Conservation (phyloP, 140 eudicot species). For the Erigeron philadelphicus region DNA sequence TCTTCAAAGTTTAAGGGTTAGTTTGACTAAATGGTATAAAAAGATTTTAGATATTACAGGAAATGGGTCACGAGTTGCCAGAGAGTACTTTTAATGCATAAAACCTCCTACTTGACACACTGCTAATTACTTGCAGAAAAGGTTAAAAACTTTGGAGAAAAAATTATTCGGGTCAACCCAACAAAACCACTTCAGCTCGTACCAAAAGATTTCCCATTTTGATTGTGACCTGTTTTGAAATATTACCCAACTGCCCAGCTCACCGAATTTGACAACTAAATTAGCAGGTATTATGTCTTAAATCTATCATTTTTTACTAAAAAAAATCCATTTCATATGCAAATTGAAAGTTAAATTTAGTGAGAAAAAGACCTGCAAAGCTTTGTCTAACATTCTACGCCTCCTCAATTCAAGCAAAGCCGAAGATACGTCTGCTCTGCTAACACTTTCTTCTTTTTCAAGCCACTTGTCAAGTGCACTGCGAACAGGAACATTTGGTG, state of each 20-base stretch:
- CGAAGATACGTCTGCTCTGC: constrained; percentile 26
- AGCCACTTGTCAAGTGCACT: constrained; percentile 51
- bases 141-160: not conserved
- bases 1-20: too few species aligned
- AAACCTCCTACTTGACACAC: not conserved
- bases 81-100: not conserved
- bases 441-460: constrained; percentile 48
- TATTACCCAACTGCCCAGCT: not conserved
- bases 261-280: not conserved
- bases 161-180: not conserved
- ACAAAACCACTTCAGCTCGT: not conserved
- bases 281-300: not conserved
- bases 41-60: not conserved
- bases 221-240: not conserved
- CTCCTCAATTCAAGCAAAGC: constrained; percentile 37
- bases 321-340: not conserved
- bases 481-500: constrained; percentile 33
- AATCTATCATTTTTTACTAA: not conserved
- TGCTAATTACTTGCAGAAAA: not conserved
- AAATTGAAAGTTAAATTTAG: not conserved
- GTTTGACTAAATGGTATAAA: too few species aligned
- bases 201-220: constrained; percentile 1
- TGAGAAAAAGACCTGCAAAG: constrained; percentile 57
- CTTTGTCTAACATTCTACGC: constrained; percentile 51
- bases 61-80: not conserved